Evolutionary conservation across 768 basidiomycete species (phyloP), one percentile per base, ranked within the genome.

Genomic region (Mycena vitilis): DNA sequence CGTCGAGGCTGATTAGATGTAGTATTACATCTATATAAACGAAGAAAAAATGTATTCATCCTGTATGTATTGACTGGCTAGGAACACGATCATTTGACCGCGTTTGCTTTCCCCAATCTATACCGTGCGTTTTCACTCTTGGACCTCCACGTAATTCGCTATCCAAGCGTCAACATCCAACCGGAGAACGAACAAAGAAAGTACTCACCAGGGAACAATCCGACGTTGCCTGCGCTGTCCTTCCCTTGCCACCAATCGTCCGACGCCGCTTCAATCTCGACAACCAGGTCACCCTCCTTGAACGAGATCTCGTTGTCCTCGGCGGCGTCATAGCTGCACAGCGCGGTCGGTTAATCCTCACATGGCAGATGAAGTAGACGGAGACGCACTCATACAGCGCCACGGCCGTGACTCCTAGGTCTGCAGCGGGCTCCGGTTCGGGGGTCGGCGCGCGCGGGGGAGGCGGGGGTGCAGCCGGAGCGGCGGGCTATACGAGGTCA

Each of bases 301-400:
- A 98, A 95, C 4, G 90, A 85, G 36, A 98, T 80, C 75, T 98
- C 96, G 75, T 98, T 98, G 72, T 95, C 95, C 76, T 98, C 96
- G 0, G 88, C 88, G 0, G 96, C 94, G 12, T 95, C 94, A 74
- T 96, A 97, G 70, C 94, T 96, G 56, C 9, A 61, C 36, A 52
- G 40, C 34, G n/a, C 47, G 11, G 40, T 60, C 48, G 15, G 40
- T 60, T 48, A 58, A 51, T 53, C 70, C 36, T 51, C 51, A 59
- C 1, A 40, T 25, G 16, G 2, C 37, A 22, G 30, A 52, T 40
- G 53, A 40, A 53, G 51, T 48, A 49, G 56, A 38, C 18, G 42
- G 44, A 44, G 9, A 82, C 90, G 73, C 74, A 94, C 92, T 89
- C 91, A 76, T 93, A 95, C 5, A 91, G 72, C 0, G 90, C 91